These are phyloP conservation scores for Triadica sebifera DNA, from an alignment of 345 rosid species.

Conservation along the genomic window DNA sequence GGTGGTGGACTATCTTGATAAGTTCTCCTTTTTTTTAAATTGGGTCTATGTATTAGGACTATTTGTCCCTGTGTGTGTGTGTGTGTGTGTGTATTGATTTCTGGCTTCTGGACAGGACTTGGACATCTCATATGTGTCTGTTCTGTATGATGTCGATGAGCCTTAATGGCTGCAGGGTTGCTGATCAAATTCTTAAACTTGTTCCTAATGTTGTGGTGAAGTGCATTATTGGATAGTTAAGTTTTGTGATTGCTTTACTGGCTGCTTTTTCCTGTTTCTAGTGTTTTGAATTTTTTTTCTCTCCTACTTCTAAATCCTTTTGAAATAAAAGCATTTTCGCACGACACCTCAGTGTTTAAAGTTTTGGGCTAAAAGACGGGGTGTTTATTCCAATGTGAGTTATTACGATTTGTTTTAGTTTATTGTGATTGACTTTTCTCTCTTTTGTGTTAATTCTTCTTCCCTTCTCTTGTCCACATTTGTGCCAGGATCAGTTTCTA, in stretches of 20 bases:
- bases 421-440: not conserved
- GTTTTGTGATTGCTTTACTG: not conserved
- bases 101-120: slow-evolving; percentile 54
- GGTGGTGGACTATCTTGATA: not conserved
- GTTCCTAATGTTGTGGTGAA: slow-evolving; percentile 86
- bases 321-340: slow-evolving; percentile 55
- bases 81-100: not conserved
- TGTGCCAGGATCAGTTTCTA: not conserved
- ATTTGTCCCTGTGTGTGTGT: not conserved
- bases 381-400: slow-evolving; percentile 72
- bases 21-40: not conserved
- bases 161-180: slow-evolving; percentile 98
- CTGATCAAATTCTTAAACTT: slow-evolving; percentile 88
- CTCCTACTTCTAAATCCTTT: slow-evolving; percentile 14
- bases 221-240: slow-evolving; percentile 4
- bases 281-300: too few relatives aligned
- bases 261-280: not conserved
- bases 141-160: slow-evolving; percentile 75
- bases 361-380: slow-evolving; percentile 71
- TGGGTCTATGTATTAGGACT: not conserved
- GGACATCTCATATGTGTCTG: slow-evolving; percentile 72
- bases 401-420: not conserved
- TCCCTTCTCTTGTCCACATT: not conserved
- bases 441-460: not conserved
- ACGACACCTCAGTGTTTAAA: slow-evolving; percentile 59